phyloP scores from a whole-genome alignment of 192 early-diverging fungal species.

The Backusella circina region DNA sequence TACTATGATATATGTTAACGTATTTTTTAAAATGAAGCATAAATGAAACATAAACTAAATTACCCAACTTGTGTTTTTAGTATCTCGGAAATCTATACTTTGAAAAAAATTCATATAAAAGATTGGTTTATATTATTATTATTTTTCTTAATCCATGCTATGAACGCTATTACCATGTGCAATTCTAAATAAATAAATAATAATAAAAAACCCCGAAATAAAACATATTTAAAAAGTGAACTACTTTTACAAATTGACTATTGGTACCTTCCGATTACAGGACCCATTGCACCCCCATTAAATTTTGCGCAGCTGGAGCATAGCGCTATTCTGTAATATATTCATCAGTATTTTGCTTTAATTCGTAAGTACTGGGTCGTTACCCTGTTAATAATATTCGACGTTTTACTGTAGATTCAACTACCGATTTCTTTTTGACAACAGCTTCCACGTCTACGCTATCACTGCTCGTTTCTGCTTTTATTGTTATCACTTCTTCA shows the following conservation, averaged over 20 bases:
- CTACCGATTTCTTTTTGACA: background rate
- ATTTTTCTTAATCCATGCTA: background rate
- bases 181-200: background rate
- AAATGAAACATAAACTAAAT: background rate
- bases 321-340: background rate
- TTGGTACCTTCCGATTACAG: background rate
- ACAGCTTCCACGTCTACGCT: background rate
- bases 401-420: background rate
- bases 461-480: background rate
- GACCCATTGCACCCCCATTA: background rate
- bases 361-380: background rate
- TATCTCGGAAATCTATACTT: background rate
- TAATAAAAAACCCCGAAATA: no score
- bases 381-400: background rate
- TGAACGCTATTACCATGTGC: background rate
- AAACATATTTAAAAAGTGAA: background rate
- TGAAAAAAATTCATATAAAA: background rate
- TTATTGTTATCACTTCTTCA: background rate
- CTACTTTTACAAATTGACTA: background rate
- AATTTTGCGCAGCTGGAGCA: background rate
- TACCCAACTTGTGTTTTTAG: background rate
- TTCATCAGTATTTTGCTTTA: background rate
- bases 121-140: no score
- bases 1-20: background rate
- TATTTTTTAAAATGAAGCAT: background rate